Evolutionary conservation across 2,329 filamentous ascomycete species (phyloP), one percentile per base, ranked within the genome.

Genomic region (Nigrospora oryzae): DNA sequence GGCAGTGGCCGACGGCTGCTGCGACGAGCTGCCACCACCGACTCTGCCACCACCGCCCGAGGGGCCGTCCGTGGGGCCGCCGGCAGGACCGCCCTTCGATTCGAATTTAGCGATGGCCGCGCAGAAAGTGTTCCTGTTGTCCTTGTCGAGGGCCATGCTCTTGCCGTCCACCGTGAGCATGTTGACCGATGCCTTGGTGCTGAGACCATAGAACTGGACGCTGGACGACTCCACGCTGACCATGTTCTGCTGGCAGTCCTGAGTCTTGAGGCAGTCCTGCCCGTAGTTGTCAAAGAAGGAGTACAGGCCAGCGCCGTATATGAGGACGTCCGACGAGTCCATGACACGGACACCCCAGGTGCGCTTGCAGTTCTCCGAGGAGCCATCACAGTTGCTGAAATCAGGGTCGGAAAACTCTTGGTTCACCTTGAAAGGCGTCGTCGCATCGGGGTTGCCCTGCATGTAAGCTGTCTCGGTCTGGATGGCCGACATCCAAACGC

Each of bases 391-490:
- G 3, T 67, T 56, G 15, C 57, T 66, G 60, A 93, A 95, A 54
- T 81, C 74, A 0, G 89, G 86, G 59, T 91, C 86, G 39, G 63
- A 64, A 56, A 73, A 86, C 7, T 66, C 65, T 15, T 73, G 51
- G 55, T 83, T 79, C 50, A 70, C 65, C 0, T 68, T 69, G 63
- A 85, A 89, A 35, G 83, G 85, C 11, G 77, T 71, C 11, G 77
- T 73, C 3, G 87, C 78, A 53, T 84, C 76, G 5, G 89, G 88
- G 68, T 91, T 90, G 61, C 84, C 78, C 68, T 95, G 87, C 74
- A 84, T 89, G 71, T 87, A 89, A 31, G 89, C 86, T 5, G 89
- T 95, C 68, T 96, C 91, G 4, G 86, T 87, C 68, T 96, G 90
- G 56, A 95, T 88, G 42, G 87, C 69, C 11, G 79, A 83, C 75